Conservation (phyloP, 495 filamentous ascomycete species). For the Talaromyces adpressus region DNA sequence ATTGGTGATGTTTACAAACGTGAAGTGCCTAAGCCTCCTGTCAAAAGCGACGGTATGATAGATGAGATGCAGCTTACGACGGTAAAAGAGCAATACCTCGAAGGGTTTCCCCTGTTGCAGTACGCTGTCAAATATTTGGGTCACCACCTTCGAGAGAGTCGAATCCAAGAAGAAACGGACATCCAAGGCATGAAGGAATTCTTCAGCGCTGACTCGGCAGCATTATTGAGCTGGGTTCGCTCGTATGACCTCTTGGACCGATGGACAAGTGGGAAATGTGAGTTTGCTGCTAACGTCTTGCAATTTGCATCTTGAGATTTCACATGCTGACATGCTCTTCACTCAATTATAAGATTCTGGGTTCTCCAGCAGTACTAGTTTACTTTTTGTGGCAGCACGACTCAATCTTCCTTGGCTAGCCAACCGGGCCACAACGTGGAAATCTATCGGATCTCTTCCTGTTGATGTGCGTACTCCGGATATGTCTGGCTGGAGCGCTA, state of each 20-base stretch:
- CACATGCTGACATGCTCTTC: not conserved
- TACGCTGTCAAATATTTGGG: slow-evolving; percentile 2
- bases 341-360: not conserved
- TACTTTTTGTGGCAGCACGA: slow-evolving; percentile 4
- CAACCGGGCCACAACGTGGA: slow-evolving; percentile 1
- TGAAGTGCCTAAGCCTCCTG: slow-evolving; percentile 3
- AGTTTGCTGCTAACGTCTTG: not conserved
- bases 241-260: slow-evolving; percentile 7
- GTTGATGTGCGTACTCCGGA: slow-evolving; percentile 5
- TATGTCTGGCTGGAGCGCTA: slow-evolving; percentile 6
- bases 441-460: not conserved
- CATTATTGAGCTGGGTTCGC: slow-evolving; percentile 5
- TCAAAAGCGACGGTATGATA: slow-evolving; percentile 2
- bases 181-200: slow-evolving; percentile 2
- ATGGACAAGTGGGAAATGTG: slow-evolving; percentile 7
- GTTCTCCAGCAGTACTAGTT: not conserved
- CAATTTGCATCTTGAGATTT: not conserved
- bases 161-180: slow-evolving; percentile 2
- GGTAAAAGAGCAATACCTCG: slow-evolving; percentile 1
- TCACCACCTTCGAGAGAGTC: slow-evolving; percentile 4
- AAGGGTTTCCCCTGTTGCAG: not conserved
- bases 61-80: slow-evolving; percentile 1
- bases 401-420: slow-evolving; percentile 7
- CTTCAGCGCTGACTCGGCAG: not conserved
- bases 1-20: not conserved